phyloP scores from a whole-genome alignment of 257 asterid species.

The Haberlea rhodopensis region DNA sequence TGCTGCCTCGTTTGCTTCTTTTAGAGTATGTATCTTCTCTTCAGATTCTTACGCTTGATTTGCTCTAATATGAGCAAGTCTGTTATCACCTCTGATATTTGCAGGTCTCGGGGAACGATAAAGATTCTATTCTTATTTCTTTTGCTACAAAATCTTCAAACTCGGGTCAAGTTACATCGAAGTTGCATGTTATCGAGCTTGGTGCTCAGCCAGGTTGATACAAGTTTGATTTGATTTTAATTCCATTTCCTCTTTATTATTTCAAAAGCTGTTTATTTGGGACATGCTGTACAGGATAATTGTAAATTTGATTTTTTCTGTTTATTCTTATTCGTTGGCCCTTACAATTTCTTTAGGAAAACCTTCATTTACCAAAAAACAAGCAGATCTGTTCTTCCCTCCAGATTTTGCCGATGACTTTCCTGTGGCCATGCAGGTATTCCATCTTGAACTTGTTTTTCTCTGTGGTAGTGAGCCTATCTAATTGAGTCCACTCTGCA shows the following conservation, averaged over 20 bases:
- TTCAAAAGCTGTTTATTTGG: neutral
- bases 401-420: constrained; percentile 94
- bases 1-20: constrained; percentile 90
- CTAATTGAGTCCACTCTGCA: neutral
- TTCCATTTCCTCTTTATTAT: constrained; percentile 3
- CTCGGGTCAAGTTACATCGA: constrained; percentile 63
- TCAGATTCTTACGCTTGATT: neutral
- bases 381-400: constrained; percentile 93
- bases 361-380: constrained; percentile 82
- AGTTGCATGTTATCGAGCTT: constrained; percentile 71
- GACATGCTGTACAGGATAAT: neutral
- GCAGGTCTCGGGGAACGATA: constrained; percentile 84
- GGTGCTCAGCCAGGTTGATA: constrained; percentile 75
- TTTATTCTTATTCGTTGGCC: constrained; percentile 23
- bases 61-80: constrained; percentile 8
- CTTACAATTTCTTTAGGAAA: constrained; percentile 48
- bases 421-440: constrained; percentile 96
- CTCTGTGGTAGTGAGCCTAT: neutral
- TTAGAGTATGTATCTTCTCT: constrained; percentile 47
- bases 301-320: neutral
- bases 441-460: constrained; percentile 7
- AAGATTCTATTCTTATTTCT: constrained; percentile 83
- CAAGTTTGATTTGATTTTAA: constrained; percentile 7
- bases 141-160: constrained; percentile 65
- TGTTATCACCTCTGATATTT: constrained; percentile 13